These are phyloP conservation scores for Leccinum imitatum DNA, from an alignment of 768 basidiomycete species.

Conservation along the genomic window DNA sequence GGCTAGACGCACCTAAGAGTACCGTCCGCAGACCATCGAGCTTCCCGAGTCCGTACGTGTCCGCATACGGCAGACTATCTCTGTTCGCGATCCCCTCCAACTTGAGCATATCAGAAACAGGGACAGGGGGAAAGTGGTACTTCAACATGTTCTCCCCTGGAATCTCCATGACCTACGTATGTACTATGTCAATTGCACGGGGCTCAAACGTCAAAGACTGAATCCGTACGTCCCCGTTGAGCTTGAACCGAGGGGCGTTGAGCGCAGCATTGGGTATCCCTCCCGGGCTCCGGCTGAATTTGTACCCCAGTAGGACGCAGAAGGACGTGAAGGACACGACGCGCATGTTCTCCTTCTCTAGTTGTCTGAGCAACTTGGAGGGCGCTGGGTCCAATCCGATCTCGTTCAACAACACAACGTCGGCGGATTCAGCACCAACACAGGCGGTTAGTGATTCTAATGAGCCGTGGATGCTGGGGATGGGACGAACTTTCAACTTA, in stretches of 20 bases:
- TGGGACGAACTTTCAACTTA: not conserved
- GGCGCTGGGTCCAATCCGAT: slow-evolving; percentile 88
- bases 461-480: not conserved
- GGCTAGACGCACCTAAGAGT: slow-evolving; percentile 62
- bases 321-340: slow-evolving; percentile 82
- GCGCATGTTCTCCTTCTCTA: slow-evolving; percentile 50
- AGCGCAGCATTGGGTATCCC: slow-evolving; percentile 81
- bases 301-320: slow-evolving; percentile 89
- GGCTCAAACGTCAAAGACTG: too few species aligned
- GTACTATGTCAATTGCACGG: too few species aligned
- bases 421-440: slow-evolving; percentile 55
- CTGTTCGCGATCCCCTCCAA: slow-evolving; percentile 88
- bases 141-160: slow-evolving; percentile 53
- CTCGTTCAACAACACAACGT: slow-evolving; percentile 82
- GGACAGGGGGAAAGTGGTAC: slow-evolving; percentile 61
- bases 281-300: slow-evolving; percentile 90
- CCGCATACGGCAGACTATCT: slow-evolving; percentile 70
- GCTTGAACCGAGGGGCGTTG: slow-evolving; percentile 66
- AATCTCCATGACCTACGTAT: slow-evolving; percentile 45
- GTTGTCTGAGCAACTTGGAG: slow-evolving; percentile 51
- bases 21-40: slow-evolving; percentile 54
- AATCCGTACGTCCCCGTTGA: slow-evolving; percentile 51
- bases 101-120: slow-evolving; percentile 56
- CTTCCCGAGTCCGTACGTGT: slow-evolving; percentile 57
- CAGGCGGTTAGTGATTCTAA: not conserved